Conservation (phyloP, 805 yeast genomes). For the Starmerella vaccinii region DNA sequence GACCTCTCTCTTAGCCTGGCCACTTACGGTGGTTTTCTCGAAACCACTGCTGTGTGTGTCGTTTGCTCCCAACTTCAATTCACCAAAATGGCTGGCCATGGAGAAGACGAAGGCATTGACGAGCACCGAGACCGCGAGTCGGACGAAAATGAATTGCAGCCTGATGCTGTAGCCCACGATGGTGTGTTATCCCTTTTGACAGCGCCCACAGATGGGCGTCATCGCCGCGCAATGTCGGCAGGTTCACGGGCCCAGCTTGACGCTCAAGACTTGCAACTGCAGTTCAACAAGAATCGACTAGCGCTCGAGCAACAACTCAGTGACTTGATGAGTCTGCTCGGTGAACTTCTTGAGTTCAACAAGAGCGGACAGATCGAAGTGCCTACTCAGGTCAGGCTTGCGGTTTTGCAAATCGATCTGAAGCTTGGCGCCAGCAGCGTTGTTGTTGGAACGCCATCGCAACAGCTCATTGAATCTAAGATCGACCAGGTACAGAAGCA, state of each 20-base stretch:
- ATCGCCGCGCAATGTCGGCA: conserved; percentile 23
- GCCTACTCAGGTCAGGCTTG: conserved; percentile 35
- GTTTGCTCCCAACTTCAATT: background rate
- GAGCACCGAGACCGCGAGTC: background rate
- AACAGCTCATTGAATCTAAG: conserved; percentile 57
- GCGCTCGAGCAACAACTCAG: conserved; percentile 43
- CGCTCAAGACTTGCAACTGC: conserved; percentile 59
- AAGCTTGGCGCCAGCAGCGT: conserved; percentile 41
- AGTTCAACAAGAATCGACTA: conserved; percentile 62
- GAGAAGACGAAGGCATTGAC: conserved; percentile 3
- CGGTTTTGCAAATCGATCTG: conserved; percentile 52
- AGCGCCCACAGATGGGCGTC: conserved; percentile 10
- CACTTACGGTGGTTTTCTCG: background rate
- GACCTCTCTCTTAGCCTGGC: too few species aligned
- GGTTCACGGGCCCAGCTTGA: conserved; percentile 34
- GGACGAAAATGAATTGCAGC: conserved; percentile 10
- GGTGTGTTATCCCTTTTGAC: conserved; percentile 22
- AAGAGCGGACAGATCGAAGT: conserved; percentile 8
- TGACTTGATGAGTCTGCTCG: conserved; percentile 25
- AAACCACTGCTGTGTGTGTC: background rate
- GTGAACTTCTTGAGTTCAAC: conserved; percentile 25
- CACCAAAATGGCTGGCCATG: background rate
- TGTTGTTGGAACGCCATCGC: conserved; percentile 55
- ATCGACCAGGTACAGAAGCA: conserved; percentile 57
- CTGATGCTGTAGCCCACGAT: conserved; percentile 26